These are phyloP conservation scores for Saccharomycopsis sp. DNA, from an alignment of 805 yeast genomes.

Conservation along the genomic window DNA sequence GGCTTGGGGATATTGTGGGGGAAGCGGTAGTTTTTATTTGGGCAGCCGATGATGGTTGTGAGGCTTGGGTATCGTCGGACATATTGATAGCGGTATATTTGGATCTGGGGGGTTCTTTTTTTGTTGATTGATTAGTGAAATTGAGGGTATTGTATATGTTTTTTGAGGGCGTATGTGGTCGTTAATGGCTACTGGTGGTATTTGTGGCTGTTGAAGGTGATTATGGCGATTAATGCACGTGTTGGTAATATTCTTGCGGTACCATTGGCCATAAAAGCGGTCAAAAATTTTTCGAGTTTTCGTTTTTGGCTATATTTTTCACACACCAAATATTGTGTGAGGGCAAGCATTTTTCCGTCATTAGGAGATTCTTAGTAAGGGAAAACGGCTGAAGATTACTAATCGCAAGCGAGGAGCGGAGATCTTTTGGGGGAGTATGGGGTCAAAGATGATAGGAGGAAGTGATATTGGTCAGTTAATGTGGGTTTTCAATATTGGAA, in stretches of 20 bases:
- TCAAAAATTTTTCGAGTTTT: not conserved
- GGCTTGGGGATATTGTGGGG: not conserved
- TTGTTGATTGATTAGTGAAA: too few relatives aligned
- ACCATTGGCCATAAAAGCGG: not conserved
- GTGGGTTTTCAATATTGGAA: too few relatives aligned
- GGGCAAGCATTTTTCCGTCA: not conserved
- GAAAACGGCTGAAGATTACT: too few relatives aligned
- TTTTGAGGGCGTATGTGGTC: not conserved
- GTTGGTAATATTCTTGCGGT: not conserved
- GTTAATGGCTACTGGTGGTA: not conserved
- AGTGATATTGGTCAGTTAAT: too few relatives aligned
- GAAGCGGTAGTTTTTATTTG: not conserved
- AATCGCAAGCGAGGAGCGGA: not conserved
- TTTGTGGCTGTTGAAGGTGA: too few relatives aligned
- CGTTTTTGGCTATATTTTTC: not conserved
- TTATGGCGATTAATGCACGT: too few relatives aligned
- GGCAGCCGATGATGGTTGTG: not conserved
- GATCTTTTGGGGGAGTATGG: too few relatives aligned
- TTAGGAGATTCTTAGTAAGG: not conserved
- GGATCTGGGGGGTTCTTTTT: too few relatives aligned
- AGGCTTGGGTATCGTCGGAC: not conserved
- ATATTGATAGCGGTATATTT: not conserved
- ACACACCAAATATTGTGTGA: not conserved
- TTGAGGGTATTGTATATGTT: not conserved
- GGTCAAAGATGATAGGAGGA: too few relatives aligned